phyloP scores from a whole-genome alignment of 192 early-diverging fungal genomes.

The Jimgerdemannia lactiflua region DNA sequence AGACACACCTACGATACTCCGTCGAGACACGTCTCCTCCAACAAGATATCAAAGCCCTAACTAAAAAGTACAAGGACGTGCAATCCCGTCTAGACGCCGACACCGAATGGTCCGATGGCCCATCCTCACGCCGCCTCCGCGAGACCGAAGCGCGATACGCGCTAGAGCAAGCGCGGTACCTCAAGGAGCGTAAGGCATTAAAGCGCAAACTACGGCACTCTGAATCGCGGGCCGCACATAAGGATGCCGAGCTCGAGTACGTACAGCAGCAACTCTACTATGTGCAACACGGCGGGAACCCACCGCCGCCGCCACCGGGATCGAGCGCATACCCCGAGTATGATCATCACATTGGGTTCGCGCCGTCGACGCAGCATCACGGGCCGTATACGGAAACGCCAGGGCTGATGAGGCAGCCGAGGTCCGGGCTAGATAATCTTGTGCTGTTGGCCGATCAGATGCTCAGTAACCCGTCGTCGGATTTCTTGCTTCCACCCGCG shows the following conservation, averaged over 20 bases:
- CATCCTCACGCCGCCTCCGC: neutral
- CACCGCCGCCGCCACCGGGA: neutral
- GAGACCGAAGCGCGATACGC: conserved; percentile 9
- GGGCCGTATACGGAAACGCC: neutral
- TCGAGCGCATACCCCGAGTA: neutral
- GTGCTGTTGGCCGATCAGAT: conserved; percentile 37
- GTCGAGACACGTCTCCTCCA: conserved; percentile 27
- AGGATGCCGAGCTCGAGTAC: conserved; percentile 32
- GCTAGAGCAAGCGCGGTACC: conserved; percentile 7
- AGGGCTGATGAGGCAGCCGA: neutral
- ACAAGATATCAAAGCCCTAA: conserved; percentile 25
- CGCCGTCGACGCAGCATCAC: conserved; percentile 6
- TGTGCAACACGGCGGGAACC: neutral
- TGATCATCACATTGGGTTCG: neutral
- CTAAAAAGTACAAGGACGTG: conserved; percentile 20
- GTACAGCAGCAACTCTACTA: conserved; percentile 15
- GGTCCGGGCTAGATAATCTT: conserved; percentile 31
- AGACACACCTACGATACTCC: conserved; percentile 21
- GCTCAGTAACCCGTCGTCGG: conserved; percentile 22
- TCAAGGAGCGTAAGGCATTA: conserved; percentile 18
- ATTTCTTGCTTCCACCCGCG: neutral
- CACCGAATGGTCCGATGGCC: conserved; percentile 4
- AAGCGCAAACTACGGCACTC: conserved; percentile 24
- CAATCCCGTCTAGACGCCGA: conserved; percentile 15
- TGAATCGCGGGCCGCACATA: conserved; percentile 23